Base-by-base conservation (phyloP, 495 filamentous ascomycete genomes). In the Glutinoglossum americanum region DNA sequence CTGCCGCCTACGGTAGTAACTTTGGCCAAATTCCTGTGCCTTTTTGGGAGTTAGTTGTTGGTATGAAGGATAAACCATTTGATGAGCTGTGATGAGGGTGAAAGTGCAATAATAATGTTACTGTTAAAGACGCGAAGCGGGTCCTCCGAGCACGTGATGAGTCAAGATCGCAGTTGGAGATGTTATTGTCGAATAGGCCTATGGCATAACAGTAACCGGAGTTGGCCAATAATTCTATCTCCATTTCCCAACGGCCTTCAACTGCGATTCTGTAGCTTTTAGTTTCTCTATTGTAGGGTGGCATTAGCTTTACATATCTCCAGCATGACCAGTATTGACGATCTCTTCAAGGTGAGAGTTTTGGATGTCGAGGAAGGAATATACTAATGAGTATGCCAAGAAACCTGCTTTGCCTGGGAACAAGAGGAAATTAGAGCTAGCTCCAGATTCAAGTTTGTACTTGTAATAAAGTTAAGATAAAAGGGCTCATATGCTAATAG, bases 401-500 rank as follows among this genome's bases (percentile, higher is more conserved):
- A 75, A 75, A 70, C 71, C 73, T 1, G 64, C 62, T 4, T 57
- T 67, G 48, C 63, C 68, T 51, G 72, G 65, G 51, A 75, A 72
- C 65, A 93, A 93, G 70, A 82, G 87, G 62, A 93, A 92, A 66
- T 71, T 86, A 54, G 86, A 89, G 59, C 74, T 79, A 26, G 68
- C 77, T 39, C 72, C 74, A 64, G 79, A 89, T 69, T 81, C 84
- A 59, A 81, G 84, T 89, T 72, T 25, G 37, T 48, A 41, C 55
- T 44, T 53, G 39, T 51, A 25, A n/a, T 5, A 28, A 56, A 25
- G 35, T 28, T 30, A 27, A 48, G 21, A 61, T 57, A 57, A 27
- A 55, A 30, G 33, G 7, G 47, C 41, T 48, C 13, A 53, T 51
- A 55, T 21, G 54, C 61, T 59, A 35, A 57, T 51, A 37, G 27